phyloP scores from a whole-genome alignment of 2,329 filamentous ascomycete genomes.

The Arthrocladium fulminans region DNA sequence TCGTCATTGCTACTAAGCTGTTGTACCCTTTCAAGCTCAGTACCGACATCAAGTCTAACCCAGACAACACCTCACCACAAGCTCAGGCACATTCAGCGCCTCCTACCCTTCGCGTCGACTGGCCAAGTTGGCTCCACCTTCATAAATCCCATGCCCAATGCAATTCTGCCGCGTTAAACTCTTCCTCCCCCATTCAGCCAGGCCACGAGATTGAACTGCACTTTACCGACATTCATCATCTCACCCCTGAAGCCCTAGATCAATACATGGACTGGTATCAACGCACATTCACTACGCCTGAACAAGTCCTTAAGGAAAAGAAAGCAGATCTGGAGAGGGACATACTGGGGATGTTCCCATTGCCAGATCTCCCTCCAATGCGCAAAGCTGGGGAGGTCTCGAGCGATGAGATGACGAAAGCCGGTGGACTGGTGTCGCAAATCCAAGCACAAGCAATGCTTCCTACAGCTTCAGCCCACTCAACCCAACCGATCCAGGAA shows the following conservation, averaged over 20 bases:
- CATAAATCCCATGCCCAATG: slow-evolving; percentile 1
- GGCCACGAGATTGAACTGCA: slow-evolving; percentile 47
- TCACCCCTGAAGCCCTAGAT: slow-evolving; percentile 56
- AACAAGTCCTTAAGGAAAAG: slow-evolving; percentile 31
- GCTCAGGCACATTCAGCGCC: too few relatives aligned
- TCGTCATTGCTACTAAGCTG: slow-evolving; percentile 71
- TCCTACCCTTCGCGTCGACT: slow-evolving; percentile 57
- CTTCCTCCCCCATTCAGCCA: slow-evolving; percentile 24
- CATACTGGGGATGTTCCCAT: slow-evolving; percentile 26
- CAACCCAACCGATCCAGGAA: too few relatives aligned
- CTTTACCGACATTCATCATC: slow-evolving; percentile 53
- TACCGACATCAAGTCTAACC: slow-evolving; percentile 26
- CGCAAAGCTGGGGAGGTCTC: slow-evolving; percentile 23
- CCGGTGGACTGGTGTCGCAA: slow-evolving; percentile 24
- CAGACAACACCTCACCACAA: background rate
- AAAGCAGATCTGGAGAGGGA: slow-evolving; percentile 15
- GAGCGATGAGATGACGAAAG: slow-evolving; percentile 38
- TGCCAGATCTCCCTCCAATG: slow-evolving; percentile 10
- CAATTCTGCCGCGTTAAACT: background rate
- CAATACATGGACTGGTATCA: slow-evolving; percentile 75
- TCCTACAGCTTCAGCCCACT: too few relatives aligned
- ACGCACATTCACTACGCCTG: slow-evolving; percentile 48
- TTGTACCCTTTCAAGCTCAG: slow-evolving; percentile 66
- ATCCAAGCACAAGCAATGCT: slow-evolving; percentile 26
- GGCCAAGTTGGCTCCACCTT: slow-evolving; percentile 55